Base-by-base conservation (phyloP, 1,284 basidiomycete genomes). In the Malassezia vespertilionis region DNA sequence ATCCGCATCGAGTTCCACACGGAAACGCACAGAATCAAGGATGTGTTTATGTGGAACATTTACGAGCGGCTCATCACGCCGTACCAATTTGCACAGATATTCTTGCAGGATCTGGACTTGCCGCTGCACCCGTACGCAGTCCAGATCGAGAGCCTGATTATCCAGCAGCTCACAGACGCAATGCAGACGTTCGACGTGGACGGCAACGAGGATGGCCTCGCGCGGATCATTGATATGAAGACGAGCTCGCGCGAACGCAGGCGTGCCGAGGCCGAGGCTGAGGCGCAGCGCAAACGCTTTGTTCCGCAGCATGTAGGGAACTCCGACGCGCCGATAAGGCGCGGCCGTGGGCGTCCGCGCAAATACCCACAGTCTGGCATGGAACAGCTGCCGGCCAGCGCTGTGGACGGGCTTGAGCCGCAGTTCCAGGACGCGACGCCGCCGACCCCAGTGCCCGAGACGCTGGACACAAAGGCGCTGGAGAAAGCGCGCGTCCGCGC, bases 1-100 rank as follows among this genome's bases (percentile, higher is more conserved):
- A 86, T 97, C 55, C 83, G 86, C 37, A 83, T 97, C 49, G 90
- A 96, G 63, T 82, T 95, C 58, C 89, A 96, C 67, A 89, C 89
- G 4, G 84, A 88, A 7, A 83, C 82, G 0, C 84, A 87, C 65
- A 79, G 89, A 61, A 82, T 97, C 68, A 82, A 88, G 46, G 91
- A 97, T 65, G 84, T 84, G 56, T 96, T 97, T 72, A 79, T 88
- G n/a, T 97, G 91, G 91, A 93, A 96, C 65, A 72, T 89, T 41
- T 80, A 85, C 76, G 77, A 79, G 60, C 65, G 71, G 10, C 75
- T 86, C 55, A 80, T 90, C 60, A 82, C 81, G 33, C 88, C 90
- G 0, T 80, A 84, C 53, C 75, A 77, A 0, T 96, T 96, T 60
- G 88, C 89, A 9, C 76, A 75, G 43, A 82, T 82, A 23, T 87